A percentile compares a stretch with the other conserved stretches of the same genome.
Evolutionary conservation across 352 stramenopile species (phyloP).

Genomic region (Phytophthora sp.): DNA sequence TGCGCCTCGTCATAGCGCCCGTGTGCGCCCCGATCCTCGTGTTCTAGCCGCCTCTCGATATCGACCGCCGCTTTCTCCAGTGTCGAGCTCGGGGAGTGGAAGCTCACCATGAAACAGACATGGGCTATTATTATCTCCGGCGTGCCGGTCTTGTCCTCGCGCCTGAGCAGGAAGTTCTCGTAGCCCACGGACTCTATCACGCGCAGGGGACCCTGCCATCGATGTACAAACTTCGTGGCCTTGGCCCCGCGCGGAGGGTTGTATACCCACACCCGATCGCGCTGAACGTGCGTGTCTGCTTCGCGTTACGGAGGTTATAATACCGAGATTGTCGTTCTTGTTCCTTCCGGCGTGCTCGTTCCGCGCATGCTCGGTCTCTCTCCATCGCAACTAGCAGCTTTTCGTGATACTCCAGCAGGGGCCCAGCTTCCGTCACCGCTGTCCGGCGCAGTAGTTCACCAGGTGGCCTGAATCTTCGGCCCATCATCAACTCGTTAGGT

Average conservation of each 20-base stretch:
- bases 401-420: neutral
- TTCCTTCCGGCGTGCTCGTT: neutral
- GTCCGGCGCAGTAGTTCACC: neutral
- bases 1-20: neutral
- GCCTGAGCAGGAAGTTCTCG: neutral
- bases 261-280: neutral
- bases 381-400: neutral
- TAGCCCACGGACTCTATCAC: neutral
- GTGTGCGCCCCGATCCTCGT: neutral
- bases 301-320: neutral
- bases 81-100: neutral
- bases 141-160: neutral
- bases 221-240: constrained; percentile 3
- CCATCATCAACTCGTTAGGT: constrained; percentile 4
- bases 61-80: neutral
- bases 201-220: neutral
- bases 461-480: neutral
- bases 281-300: neutral
- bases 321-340: neutral
- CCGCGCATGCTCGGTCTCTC: neutral
- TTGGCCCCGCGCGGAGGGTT: neutral
- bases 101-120: neutral
- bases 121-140: neutral
- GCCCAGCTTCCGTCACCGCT: neutral
- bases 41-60: neutral